These are phyloP conservation scores for Pythium insidiosum DNA, from an alignment of 352 stramenopile species.

Conservation along the genomic window DNA sequence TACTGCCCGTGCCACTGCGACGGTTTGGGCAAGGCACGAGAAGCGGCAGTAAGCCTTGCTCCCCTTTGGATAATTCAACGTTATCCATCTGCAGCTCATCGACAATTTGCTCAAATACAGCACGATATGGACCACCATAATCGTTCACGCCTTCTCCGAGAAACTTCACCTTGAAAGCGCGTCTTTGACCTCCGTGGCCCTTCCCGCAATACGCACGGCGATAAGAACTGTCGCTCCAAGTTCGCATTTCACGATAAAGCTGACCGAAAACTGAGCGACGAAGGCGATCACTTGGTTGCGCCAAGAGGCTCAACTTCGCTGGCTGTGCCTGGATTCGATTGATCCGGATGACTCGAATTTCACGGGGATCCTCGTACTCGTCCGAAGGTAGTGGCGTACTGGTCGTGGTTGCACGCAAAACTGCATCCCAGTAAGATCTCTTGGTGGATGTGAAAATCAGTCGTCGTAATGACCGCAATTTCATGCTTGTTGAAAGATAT, in stretches of 20 bases:
- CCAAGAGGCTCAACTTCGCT: conserved; percentile 81
- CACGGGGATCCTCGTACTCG: conserved; percentile 97
- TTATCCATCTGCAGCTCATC: conserved; percentile 92
- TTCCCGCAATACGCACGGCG: conserved; percentile 95
- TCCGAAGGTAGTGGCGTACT: conserved; percentile 96
- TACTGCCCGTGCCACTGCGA: conserved; percentile 74
- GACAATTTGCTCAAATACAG: conserved; percentile 96
- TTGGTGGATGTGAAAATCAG: conserved; percentile 91
- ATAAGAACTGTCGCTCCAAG: conserved; percentile 92
- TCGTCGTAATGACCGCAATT: conserved; percentile 61
- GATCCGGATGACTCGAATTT: conserved; percentile 96
- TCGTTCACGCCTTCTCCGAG: conserved; percentile 98
- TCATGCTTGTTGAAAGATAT: conserved; percentile 68
- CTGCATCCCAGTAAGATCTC: conserved; percentile 88
- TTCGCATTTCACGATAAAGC: conserved; percentile 93
- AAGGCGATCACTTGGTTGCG: conserved; percentile 83
- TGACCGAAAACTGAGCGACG: conserved; percentile 96
- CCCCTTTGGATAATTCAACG: conserved; percentile 76
- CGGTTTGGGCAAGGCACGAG: conserved; percentile 88
- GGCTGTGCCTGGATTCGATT: conserved; percentile 94
- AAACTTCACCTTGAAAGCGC: conserved; percentile 99
- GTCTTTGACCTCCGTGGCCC: conserved; percentile 94
- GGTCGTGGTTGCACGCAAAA: conserved; percentile 93
- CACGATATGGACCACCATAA: conserved; percentile 97
- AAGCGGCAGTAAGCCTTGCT: conserved; percentile 81